Evolutionary conservation across 352 stramenopile species (phyloP), one percentile per base, ranked within the genome.

Genomic region (Pythium brachiatum): DNA sequence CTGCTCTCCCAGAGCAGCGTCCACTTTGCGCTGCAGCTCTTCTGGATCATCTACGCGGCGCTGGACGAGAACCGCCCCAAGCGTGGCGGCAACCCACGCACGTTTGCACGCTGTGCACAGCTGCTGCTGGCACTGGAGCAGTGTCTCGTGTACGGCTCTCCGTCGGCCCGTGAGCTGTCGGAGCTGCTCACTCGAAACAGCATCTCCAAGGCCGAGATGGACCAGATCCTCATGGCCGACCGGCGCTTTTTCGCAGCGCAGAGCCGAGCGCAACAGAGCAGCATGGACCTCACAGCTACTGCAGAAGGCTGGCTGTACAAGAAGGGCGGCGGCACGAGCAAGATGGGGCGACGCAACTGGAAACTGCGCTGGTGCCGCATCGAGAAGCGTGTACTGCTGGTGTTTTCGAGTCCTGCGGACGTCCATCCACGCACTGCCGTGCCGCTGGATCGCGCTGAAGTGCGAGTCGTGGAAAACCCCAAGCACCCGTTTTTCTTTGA

Each of bases 401-500:
- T 92, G 25, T 92, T 89, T 58, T 73, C 72, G 4, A 68, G 74
- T 4, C 78, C 80, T 2, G 74, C 57, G 0, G 81, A 91, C 56
- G 54, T 50, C n/a, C 62, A 79, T 8, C 81, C 85, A 15, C 81
- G 83, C 54, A 78, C 82, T 16, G 79, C 85, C 12, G 83, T 94
- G 39, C 69, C 83, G 15, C 57, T 94, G 2, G 81, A 89, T 39
- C 76, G 81, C 18, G 79, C 85, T 4, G 74, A 87, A 32, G 68
- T 94, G 21, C 78, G 74, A 20, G 69, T 94, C 2, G 52, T 81
- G 12, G 76, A 87, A 48, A 92, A 92, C 63, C 70, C 83, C 26
- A 83, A 84, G 51, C 80, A 85, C 32, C 79, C 74, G 41, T 87
- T 82, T 60, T 92, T 91, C 78, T 94, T 94, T 64, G 85, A 94